Conservation (phyloP, 106 monocot genomes). For the Chionographis japonica region DNA sequence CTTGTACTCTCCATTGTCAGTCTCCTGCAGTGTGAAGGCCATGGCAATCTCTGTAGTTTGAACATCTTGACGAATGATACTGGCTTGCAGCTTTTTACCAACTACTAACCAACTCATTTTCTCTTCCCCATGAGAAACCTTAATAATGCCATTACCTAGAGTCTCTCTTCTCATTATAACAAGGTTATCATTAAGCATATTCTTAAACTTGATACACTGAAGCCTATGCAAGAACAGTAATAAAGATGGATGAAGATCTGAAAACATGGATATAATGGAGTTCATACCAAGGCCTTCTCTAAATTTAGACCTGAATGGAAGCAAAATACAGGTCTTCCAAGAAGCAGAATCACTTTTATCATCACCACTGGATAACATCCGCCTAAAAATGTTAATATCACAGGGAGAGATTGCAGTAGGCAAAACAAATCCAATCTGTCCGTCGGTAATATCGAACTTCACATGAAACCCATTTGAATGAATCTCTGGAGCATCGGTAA, state of each 20-base stretch:
- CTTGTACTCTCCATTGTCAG: slow-evolving; percentile 48
- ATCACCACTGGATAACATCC: slow-evolving; percentile 38
- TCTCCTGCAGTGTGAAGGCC: slow-evolving; percentile 83
- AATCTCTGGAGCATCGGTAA: slow-evolving; percentile 98
- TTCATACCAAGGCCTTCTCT: slow-evolving; percentile 32
- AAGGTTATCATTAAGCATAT: slow-evolving; percentile 51
- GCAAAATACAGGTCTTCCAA: slow-evolving; percentile 94
- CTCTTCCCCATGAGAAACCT: slow-evolving; percentile 74
- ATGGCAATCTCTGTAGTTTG: slow-evolving; percentile 83
- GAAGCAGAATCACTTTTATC: slow-evolving; percentile 12
- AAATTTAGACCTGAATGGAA: slow-evolving; percentile 73
- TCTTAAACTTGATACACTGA: slow-evolving; percentile 78
- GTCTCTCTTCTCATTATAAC: slow-evolving; percentile 67
- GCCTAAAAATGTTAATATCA: slow-evolving; percentile 33
- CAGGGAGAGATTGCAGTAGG: slow-evolving; percentile 73
- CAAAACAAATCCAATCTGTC: slow-evolving; percentile 95
- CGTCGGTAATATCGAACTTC: slow-evolving; percentile 94
- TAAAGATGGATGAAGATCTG: slow-evolving; percentile 94
- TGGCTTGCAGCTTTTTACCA: slow-evolving; percentile 50
- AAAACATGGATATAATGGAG: slow-evolving; percentile 77
- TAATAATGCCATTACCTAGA: slow-evolving; percentile 74
- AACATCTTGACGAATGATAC: slow-evolving; percentile 55
- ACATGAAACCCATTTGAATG: slow-evolving; percentile 91
- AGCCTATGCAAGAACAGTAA: slow-evolving; percentile 83
- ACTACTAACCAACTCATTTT: slow-evolving; percentile 89